Evolutionary conservation across 495 filamentous ascomycete species (phyloP).

Genomic region (Penicillium alfredii): DNA sequence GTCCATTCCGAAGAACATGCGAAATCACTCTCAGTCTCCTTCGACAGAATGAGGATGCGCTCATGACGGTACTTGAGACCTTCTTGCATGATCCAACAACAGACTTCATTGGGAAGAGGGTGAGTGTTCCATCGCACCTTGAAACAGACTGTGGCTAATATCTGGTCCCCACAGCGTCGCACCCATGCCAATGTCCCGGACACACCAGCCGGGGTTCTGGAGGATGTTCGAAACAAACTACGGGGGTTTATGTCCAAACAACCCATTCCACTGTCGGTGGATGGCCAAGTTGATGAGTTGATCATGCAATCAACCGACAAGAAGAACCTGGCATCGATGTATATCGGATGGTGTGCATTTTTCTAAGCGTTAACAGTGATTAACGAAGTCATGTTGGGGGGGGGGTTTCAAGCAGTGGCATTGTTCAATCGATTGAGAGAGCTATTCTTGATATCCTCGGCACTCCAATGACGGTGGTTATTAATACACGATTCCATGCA

Average conservation of each 20-base stretch:
- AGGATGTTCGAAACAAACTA: constrained; percentile 82
- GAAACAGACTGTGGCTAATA: neutral
- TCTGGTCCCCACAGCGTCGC: constrained; percentile 45
- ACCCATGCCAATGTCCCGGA: constrained; percentile 61
- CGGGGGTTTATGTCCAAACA: constrained; percentile 76
- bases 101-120: constrained; percentile 79
- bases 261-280: constrained; percentile 85
- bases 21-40: constrained; percentile 82
- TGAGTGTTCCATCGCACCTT: constrained; percentile 11
- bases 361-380: constrained; percentile 43
- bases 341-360: constrained; percentile 97
- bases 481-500: no score
- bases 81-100: constrained; percentile 96
- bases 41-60: constrained; percentile 83
- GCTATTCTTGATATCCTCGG: no score
- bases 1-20: constrained; percentile 84
- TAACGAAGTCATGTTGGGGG: no score
- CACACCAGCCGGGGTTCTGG: constrained; percentile 83
- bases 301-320: constrained; percentile 77
- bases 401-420: no score
- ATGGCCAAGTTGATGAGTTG: constrained; percentile 91
- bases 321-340: constrained; percentile 79
- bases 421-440: no score
- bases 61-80: constrained; percentile 95
- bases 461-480: no score